These are phyloP conservation scores for Gyromitra esculenta DNA, from an alignment of 2,329 filamentous ascomycete species.

Conservation along the genomic window DNA sequence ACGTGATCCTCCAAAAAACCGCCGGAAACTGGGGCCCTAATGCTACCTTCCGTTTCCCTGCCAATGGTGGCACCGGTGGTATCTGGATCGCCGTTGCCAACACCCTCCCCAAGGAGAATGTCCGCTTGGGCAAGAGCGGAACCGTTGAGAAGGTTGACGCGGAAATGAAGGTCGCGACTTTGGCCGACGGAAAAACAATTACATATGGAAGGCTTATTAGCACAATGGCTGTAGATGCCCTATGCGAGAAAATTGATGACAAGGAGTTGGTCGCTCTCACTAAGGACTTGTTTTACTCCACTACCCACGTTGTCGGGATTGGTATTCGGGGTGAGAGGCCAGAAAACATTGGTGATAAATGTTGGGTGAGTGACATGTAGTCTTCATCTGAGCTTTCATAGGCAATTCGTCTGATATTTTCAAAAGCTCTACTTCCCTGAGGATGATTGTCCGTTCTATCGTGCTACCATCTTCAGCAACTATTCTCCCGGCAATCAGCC, in stretches of 20 bases:
- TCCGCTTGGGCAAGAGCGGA: constrained; percentile 84
- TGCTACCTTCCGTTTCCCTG: constrained; percentile 97
- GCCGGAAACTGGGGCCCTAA: constrained; percentile 99
- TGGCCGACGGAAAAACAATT: constrained; percentile 86
- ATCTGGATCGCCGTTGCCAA: constrained; percentile 99
- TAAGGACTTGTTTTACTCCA: constrained; percentile 95
- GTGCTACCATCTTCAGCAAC: constrained; percentile 99
- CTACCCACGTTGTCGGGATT: constrained; percentile 95
- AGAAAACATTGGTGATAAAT: constrained; percentile 98
- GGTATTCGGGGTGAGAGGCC: constrained; percentile 91
- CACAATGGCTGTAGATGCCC: constrained; percentile 93
- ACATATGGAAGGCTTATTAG: constrained; percentile 91
- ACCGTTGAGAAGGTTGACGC: constrained; percentile 88
- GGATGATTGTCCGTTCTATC: constrained; percentile 98
- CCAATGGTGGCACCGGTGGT: constrained; percentile 91
- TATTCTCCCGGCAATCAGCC: constrained; percentile 99
- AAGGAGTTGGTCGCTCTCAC: constrained; percentile 81
- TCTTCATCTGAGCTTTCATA: neutral
- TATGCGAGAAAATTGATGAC: constrained; percentile 88
- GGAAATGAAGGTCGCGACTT: constrained; percentile 80
- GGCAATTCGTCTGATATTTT: neutral
- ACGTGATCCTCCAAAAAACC: constrained; percentile 94
- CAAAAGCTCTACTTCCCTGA: constrained; percentile 93
- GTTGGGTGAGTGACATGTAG: constrained; percentile 74
- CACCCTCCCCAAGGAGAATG: constrained; percentile 91